Base-by-base conservation (phyloP, 768 basidiomycete species). In the Glaciozyma antarctica region DNA sequence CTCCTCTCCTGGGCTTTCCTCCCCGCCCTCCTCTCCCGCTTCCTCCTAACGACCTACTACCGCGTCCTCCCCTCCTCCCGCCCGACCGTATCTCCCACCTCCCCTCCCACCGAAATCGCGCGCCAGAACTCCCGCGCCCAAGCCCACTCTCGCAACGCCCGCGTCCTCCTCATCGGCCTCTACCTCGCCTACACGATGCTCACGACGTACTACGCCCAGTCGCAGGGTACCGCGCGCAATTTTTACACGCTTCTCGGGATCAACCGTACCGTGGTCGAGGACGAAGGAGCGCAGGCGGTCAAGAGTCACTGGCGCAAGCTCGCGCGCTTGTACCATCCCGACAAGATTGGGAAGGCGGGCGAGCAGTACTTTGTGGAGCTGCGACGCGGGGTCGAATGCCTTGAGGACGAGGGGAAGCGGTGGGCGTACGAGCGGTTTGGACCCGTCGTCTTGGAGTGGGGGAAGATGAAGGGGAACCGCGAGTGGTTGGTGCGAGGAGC, bases 341-440 rank as follows among this genome's bases (percentile, higher is more conserved):
- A 92, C 77, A 81, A 85, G 63, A 83, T 82, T 10, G 82, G 78
- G 22, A 78, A 81, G 38, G 75, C 78, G 24, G 76, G 70, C 24
- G 85, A 85, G 68, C 80, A 79, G 17, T 61, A 83, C 32, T 92
- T 92, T 73, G 86, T 90, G 56, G 75, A 78, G 54, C 84, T 87
- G 7, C 78, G 88, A 64, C 83, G 85, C 72, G 87, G 84, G 43
- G 90, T 84, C 68, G 88, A 92, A 68, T 84, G 86, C 2, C 75
- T 92, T 32, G 88, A 85, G 74, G 81, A 88, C 69, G 89, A 90
- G 5, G 79, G 82, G 13, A 84, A 84, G 53, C 77, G 89, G 57
- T 91, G 90, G 78, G 90, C 88, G 0, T 92, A 92, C 75, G 90
- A 92, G 73, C 81, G 88, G 86, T 92, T 91, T 72, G 90, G 90